Evolutionary conservation across 495 filamentous ascomycete genomes (phyloP).

Genomic region (Parathielavia appendiculata): DNA sequence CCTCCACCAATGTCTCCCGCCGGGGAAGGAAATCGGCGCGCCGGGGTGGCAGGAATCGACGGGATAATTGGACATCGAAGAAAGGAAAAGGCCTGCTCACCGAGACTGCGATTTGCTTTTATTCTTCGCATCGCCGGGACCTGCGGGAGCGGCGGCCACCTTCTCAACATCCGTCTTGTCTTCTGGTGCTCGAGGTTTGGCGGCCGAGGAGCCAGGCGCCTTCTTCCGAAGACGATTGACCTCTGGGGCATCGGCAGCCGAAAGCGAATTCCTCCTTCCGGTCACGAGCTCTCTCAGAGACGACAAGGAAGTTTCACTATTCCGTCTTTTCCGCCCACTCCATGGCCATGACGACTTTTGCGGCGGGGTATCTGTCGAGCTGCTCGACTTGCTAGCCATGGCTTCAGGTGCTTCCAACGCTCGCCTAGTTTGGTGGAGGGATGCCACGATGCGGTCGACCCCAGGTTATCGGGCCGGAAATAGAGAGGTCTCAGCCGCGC

Average conservation of each 20-base stretch:
- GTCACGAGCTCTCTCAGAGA: slow-evolving; percentile 9
- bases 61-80: neutral
- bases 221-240: slow-evolving; percentile 11
- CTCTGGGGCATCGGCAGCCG: neutral
- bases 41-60: neutral
- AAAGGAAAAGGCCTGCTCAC: neutral
- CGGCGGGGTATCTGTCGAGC: neutral
- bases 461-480: neutral
- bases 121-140: neutral
- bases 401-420: neutral
- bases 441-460: slow-evolving; percentile 2
- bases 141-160: neutral
- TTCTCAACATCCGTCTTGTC: neutral
- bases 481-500: slow-evolving; percentile 6
- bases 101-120: slow-evolving; percentile 2
- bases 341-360: slow-evolving; percentile 13
- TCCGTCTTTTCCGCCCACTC: slow-evolving; percentile 12
- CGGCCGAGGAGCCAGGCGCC: neutral
- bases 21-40: neutral
- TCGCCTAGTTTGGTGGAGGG: neutral
- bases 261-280: slow-evolving; percentile 11
- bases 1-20: neutral
- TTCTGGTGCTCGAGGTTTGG: neutral
- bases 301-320: slow-evolving; percentile 13
- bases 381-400: slow-evolving; percentile 1